Percentiles rank a stretch among this genome's conserved stretches.
Conservation (phyloP, 129 eudicot genomes). For the Lactuca saligna region DNA sequence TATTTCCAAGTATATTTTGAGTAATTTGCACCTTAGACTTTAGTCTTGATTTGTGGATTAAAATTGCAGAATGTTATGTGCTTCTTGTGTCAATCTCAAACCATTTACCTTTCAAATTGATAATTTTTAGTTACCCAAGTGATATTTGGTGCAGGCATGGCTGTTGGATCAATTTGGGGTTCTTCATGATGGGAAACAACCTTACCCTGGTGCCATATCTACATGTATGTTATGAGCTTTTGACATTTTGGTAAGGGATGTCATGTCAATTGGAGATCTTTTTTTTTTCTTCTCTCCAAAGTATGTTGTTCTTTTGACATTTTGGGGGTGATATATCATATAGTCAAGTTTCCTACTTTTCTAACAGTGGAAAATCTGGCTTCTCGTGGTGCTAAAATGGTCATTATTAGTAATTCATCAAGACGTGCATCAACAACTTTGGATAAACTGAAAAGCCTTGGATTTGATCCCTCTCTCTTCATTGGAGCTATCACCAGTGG, state of each 20-base stretch:
- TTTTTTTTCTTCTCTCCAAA: not conserved
- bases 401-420: constrained; percentile 91
- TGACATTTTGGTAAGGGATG: constrained; percentile 39
- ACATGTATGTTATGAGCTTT: constrained; percentile 70
- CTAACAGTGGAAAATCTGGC: constrained; percentile 72
- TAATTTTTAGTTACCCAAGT: not conserved
- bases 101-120: not conserved
- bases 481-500: constrained; percentile 92
- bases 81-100: not conserved
- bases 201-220: constrained; percentile 84
- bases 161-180: constrained; percentile 96
- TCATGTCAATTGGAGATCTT: constrained; percentile 20
- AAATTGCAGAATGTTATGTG: not conserved
- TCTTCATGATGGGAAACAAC: constrained; percentile 95
- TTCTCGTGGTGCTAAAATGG: constrained; percentile 80
- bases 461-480: constrained; percentile 89
- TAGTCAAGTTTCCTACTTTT: constrained; percentile 16
- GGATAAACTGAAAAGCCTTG: constrained; percentile 78
- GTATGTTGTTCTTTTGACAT: not conserved
- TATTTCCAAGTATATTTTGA: not conserved
- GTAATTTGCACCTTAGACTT: not conserved
- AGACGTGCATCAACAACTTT: constrained; percentile 86
- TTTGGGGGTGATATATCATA: not conserved
- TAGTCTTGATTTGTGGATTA: not conserved
- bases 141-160: constrained; percentile 69